These are phyloP conservation scores for Trifolium fragiferum DNA, from an alignment of 306 rosid genomes.

Conservation along the genomic window DNA sequence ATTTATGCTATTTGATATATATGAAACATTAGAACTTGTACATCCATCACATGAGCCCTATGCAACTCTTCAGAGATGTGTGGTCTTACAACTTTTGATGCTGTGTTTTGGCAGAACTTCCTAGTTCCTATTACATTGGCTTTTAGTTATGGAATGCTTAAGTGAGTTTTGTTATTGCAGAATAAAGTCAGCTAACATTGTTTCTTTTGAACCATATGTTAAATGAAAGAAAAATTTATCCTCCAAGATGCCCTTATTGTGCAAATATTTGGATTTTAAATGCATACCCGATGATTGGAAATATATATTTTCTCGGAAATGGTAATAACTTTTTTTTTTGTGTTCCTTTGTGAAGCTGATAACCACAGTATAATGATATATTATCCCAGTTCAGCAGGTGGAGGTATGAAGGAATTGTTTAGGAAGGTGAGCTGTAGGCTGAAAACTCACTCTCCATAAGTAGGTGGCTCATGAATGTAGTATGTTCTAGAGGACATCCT, in stretches of 20 bases:
- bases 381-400: constrained; percentile 99
- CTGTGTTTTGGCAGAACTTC: constrained; percentile 1
- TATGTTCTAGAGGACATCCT: constrained; percentile 34
- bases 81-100: no score
- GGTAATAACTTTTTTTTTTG: constrained; percentile 43
- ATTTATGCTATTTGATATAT: constrained; percentile 3
- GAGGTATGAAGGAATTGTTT: constrained; percentile 98
- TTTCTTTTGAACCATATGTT: constrained; percentile 17
- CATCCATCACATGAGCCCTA: constrained; percentile 6
- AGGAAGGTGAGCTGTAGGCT: constrained; percentile 82
- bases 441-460: constrained; percentile 32
- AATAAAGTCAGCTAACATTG: constrained; percentile 1
- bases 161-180: constrained; percentile 6
- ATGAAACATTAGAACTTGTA: constrained; percentile 15
- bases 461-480: constrained; percentile 35
- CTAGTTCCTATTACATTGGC: constrained; percentile 1
- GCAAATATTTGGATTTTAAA: constrained; percentile 30
- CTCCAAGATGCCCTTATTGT: constrained; percentile 22
- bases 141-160: not conserved
- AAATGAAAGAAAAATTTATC: constrained; percentile 27
- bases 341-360: constrained; percentile 73
- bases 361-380: constrained; percentile 98
- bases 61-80: not conserved
- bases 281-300: constrained; percentile 20
- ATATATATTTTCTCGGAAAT: constrained; percentile 44